These are phyloP conservation scores for Aspergillus luchuensis DNA, from an alignment of 2,329 filamentous ascomycete species.

Conservation along the genomic window DNA sequence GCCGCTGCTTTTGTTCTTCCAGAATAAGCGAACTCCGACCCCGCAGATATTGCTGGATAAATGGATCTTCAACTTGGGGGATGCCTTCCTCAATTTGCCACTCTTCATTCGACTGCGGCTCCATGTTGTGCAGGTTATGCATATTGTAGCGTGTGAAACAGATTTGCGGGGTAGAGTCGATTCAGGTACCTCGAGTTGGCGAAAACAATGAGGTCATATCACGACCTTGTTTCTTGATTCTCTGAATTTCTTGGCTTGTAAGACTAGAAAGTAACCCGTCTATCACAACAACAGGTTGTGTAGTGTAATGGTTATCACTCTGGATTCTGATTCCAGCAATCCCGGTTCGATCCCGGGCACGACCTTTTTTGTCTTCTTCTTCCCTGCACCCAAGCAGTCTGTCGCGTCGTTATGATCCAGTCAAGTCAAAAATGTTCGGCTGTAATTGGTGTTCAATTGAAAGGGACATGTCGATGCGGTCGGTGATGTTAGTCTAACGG, in stretches of 20 bases:
- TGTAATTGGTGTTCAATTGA: too few species aligned
- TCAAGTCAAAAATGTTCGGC: background rate
- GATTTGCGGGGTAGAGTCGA: background rate
- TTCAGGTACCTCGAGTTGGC: background rate
- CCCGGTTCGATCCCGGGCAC: background rate
- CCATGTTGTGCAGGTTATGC: background rate
- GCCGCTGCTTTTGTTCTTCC: slow-evolving; percentile 79
- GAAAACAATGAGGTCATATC: background rate
- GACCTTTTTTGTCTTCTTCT: background rate
- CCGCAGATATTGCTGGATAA: slow-evolving; percentile 78
- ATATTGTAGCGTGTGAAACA: background rate
- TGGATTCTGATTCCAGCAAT: slow-evolving; percentile 1
- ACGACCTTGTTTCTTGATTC: background rate
- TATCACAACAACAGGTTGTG: background rate
- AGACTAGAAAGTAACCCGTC: background rate
- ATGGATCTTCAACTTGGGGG: slow-evolving; percentile 63
- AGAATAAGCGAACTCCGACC: slow-evolving; percentile 74
- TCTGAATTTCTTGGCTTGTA: background rate
- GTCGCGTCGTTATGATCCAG: background rate
- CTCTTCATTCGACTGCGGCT: background rate
- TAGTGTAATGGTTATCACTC: background rate
- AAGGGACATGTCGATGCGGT: too few species aligned
- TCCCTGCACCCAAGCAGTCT: too few species aligned
- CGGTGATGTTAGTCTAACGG: too few species aligned
- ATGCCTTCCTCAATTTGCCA: slow-evolving; percentile 48